Conservation (phyloP, 1,139 yeast species). For the Kodamaea sp. region DNA sequence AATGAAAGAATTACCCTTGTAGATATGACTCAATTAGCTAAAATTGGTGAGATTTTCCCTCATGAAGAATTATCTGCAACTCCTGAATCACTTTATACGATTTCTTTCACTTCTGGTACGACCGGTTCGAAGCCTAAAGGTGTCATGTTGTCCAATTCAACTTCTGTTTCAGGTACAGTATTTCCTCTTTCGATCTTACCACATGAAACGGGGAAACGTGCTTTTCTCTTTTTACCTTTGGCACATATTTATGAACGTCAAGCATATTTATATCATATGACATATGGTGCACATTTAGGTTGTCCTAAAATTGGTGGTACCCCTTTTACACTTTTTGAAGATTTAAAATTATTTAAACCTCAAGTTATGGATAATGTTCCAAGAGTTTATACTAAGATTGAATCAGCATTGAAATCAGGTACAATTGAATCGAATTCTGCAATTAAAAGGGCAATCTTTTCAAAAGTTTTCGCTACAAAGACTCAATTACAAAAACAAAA, state of each 20-base stretch:
- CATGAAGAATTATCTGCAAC: constrained; percentile 47
- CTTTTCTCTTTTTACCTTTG: constrained; percentile 22
- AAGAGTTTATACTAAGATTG: constrained; percentile 60
- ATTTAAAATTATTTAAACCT: constrained; percentile 54
- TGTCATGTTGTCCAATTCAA: constrained; percentile 56
- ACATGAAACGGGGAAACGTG: constrained; percentile 8
- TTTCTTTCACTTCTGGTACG: constrained; percentile 77
- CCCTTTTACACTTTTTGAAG: constrained; percentile 51
- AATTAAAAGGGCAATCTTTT: constrained; percentile 11
- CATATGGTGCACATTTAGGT: constrained; percentile 17
- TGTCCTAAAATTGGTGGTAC: constrained; percentile 32
- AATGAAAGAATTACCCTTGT: constrained; percentile 10
- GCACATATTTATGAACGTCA: constrained; percentile 27
- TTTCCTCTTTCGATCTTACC: constrained; percentile 20
- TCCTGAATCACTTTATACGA: constrained; percentile 55
- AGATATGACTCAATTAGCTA: constrained; percentile 51
- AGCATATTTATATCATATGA: constrained; percentile 12
- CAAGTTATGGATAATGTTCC: constrained; percentile 57
- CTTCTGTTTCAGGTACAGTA: constrained; percentile 49
- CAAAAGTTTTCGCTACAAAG: constrained; percentile 17
- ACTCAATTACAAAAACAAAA: constrained; percentile 15
- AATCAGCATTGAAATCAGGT: constrained; percentile 45
- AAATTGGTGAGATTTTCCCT: constrained; percentile 50
- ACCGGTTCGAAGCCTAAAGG: constrained; percentile 72
- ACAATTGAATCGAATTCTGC: constrained; percentile 26